Conservation (phyloP, 2,329 filamentous ascomycete genomes). For the Penicillium sclerotigenum region DNA sequence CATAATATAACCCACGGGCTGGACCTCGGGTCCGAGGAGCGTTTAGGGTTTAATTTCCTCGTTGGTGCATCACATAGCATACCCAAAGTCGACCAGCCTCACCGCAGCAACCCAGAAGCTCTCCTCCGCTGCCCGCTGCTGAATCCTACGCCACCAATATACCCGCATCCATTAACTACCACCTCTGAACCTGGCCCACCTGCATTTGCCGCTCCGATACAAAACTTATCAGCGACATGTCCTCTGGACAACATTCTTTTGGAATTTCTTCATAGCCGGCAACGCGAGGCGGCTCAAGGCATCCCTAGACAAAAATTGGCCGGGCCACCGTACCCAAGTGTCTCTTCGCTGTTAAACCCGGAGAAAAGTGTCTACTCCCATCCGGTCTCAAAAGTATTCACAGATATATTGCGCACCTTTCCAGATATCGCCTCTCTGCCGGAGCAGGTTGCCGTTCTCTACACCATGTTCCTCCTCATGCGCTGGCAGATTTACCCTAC, state of each 20-base stretch:
- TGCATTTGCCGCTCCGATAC: constrained; percentile 47
- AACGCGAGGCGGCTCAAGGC: constrained; percentile 64
- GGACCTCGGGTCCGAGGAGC: constrained; percentile 59
- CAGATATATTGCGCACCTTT: constrained; percentile 80
- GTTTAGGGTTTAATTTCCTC: constrained; percentile 70
- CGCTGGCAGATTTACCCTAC: constrained; percentile 80
- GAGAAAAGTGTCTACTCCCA: constrained; percentile 62
- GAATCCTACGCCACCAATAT: constrained; percentile 22
- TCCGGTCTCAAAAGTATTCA: constrained; percentile 78
- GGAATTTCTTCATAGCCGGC: constrained; percentile 70
- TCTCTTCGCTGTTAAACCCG: constrained; percentile 74
- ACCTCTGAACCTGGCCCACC: constrained; percentile 27
- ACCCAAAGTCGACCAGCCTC: constrained; percentile 50
- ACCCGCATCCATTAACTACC: constrained; percentile 24
- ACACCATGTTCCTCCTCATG: constrained; percentile 83
- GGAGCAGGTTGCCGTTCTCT: constrained; percentile 77
- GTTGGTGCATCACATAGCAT: constrained; percentile 60
- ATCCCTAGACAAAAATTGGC: constrained; percentile 63
- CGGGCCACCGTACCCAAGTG: constrained; percentile 75
- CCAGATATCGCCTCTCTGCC: constrained; percentile 74
- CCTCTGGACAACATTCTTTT: constrained; percentile 75
- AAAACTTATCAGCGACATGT: constrained; percentile 67
- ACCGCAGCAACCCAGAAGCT: constrained; percentile 26
- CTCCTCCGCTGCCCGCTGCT: constrained; percentile 22
- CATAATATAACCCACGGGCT: constrained; percentile 52